Evolutionary conservation across 148 eudicot species (phyloP).

Genomic region (Rhododendron williamsianum): DNA sequence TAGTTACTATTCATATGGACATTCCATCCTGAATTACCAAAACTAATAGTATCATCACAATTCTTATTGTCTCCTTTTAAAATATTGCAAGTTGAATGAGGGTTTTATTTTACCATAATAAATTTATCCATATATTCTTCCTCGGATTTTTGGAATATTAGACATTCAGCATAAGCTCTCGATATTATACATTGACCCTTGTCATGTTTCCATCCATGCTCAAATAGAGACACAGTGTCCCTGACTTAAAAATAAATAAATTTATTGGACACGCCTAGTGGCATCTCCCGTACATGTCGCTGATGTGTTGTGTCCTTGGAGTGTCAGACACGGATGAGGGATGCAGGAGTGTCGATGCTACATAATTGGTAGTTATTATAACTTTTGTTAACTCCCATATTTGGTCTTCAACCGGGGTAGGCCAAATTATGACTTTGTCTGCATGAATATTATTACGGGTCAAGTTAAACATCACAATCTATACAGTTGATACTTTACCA

Average conservation of each 20-base stretch:
- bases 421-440: not conserved
- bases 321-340: not conserved
- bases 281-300: not conserved
- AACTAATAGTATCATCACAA: not conserved
- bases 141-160: not conserved
- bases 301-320: not conserved
- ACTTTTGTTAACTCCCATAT: not conserved
- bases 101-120: too few species aligned
- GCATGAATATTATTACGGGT: not conserved
- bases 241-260: not conserved
- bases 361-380: not conserved
- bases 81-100: not conserved
- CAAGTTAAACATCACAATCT: not conserved
- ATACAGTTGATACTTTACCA: not conserved
- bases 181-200: not conserved
- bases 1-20: too few species aligned
- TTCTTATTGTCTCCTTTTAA: not conserved
- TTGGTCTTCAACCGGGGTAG: not conserved
- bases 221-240: not conserved
- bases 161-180: too few species aligned
- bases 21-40: not conserved
- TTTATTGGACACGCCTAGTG: not conserved
- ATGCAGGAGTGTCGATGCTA: not conserved
- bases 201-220: not conserved
- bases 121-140: not conserved